Evolutionary conservation across 305 asterid genomes (phyloP), one percentile per base, ranked within the genome.

Genomic region (Stenogyne calaminthoides): DNA sequence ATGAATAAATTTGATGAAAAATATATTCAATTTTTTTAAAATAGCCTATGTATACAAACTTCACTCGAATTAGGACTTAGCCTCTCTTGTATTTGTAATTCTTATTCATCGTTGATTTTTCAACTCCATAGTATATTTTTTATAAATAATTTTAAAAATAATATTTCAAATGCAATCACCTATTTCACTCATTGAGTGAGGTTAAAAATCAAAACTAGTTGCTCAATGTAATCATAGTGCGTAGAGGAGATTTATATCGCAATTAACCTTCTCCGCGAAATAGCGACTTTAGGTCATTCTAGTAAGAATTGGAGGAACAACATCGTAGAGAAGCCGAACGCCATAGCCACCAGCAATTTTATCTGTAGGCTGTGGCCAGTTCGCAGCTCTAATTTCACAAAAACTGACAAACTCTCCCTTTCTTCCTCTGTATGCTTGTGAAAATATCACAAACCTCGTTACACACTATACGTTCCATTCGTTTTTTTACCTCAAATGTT

Each of bases 311-410:
- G 79, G 81, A 80, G 60, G 80, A 67, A 25, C 22, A 37, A 29
- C 4, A 72, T 70, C 73, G 64, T 67, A 63, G 42, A 46, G 56
- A 47, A 60, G 72, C 73, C 64, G 15, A 63, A 18, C 61, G 65
- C 79, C 72, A 79, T 67, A 74, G 78, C 80, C 82, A 77, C 82
- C 36, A 39, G 69, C 75, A 62, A 36, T 74, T 74, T 72, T 81
- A 77, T 81, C 80, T 65, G 6, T 16, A 16, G 8, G 32, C 73
- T 44, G 36, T 29, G 44, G 76, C 82, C 39, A 74, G 29, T 40
- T 66, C 7, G 66, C 63, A 12, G 61, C 67, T 36, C 46, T 4
- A 49, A 44, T 71, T 68, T 18, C 76, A 57, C 39, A 8, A 46
- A 49, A 75, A 65, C 46, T 29, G 77, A 74, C 66, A 46, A 46